These are phyloP conservation scores for Heliamphora exappendiculata DNA, from an alignment of 148 eudicot genomes.

Conservation along the genomic window DNA sequence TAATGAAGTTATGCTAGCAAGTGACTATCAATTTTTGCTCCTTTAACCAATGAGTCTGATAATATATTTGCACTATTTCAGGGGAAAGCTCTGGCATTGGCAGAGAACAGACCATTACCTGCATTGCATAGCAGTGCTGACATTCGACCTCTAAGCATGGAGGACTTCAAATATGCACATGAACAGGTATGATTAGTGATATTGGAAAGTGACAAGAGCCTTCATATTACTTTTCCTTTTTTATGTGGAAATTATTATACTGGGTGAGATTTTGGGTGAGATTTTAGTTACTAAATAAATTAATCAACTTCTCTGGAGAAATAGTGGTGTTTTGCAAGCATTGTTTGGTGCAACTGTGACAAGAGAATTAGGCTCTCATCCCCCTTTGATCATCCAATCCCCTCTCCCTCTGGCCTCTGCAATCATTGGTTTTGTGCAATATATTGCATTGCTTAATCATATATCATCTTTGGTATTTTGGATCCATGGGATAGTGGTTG, in stretches of 20 bases:
- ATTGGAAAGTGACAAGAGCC: not conserved
- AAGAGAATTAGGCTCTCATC: not conserved
- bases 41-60: not conserved
- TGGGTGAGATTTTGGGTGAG: not conserved
- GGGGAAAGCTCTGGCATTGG: conserved; percentile 69
- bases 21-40: not conserved
- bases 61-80: conserved; percentile 20
- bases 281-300: not conserved
- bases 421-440: not conserved
- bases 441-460: not conserved
- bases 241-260: not conserved
- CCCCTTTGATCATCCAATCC: no score
- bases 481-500: not conserved
- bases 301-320: not conserved
- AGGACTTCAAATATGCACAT: conserved; percentile 83
- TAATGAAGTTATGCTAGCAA: not conserved
- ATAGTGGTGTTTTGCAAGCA: not conserved
- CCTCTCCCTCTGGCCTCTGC: not conserved
- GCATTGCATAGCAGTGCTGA: conserved; percentile 60
- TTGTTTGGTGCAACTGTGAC: not conserved
- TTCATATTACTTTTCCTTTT: not conserved
- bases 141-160: conserved; percentile 63
- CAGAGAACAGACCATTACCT: conserved; percentile 56
- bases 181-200: conserved; percentile 55
- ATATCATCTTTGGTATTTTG: not conserved